Conservation (phyloP, 208 protist genomes). For the Endotrypanum monterogeii region DNA sequence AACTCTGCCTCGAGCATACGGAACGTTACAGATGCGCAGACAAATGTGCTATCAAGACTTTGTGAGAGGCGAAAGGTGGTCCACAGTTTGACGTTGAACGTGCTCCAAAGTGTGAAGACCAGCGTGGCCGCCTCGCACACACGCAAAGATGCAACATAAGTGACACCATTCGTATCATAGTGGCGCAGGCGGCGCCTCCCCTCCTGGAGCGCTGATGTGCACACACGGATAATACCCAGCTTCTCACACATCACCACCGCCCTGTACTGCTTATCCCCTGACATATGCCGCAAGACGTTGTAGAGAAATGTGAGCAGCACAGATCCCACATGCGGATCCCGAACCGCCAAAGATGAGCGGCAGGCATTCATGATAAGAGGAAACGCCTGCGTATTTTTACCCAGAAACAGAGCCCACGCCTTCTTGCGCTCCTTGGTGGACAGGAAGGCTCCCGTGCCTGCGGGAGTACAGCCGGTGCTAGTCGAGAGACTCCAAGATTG, state of each 20-base stretch:
- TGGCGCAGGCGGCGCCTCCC: conserved; percentile 24
- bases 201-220: conserved; percentile 39
- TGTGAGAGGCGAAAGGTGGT: conserved; percentile 42
- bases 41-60: conserved; percentile 28
- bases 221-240: conserved; percentile 44
- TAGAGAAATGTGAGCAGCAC: conserved; percentile 66
- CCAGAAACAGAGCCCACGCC: conserved; percentile 59
- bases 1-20: conserved; percentile 25
- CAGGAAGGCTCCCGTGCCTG: conserved; percentile 15
- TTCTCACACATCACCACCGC: conserved; percentile 54
- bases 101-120: conserved; percentile 37
- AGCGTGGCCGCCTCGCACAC: conserved; percentile 44
- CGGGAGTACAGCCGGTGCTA: background rate
- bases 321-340: conserved; percentile 36
- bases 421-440: conserved; percentile 28
- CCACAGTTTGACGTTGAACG: conserved; percentile 41
- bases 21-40: conserved; percentile 22
- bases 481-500: conserved; percentile 17
- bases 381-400: conserved; percentile 58
- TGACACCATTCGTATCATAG: background rate
- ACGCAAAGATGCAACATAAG: conserved; percentile 17
- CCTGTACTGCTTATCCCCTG: conserved; percentile 35
- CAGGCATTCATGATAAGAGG: conserved; percentile 48
- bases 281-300: conserved; percentile 58
- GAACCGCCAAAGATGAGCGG: conserved; percentile 41